Evolutionary conservation across 768 basidiomycete genomes (phyloP), one percentile per base, ranked within the genome.

Genomic region (Collybiopsis confluens): DNA sequence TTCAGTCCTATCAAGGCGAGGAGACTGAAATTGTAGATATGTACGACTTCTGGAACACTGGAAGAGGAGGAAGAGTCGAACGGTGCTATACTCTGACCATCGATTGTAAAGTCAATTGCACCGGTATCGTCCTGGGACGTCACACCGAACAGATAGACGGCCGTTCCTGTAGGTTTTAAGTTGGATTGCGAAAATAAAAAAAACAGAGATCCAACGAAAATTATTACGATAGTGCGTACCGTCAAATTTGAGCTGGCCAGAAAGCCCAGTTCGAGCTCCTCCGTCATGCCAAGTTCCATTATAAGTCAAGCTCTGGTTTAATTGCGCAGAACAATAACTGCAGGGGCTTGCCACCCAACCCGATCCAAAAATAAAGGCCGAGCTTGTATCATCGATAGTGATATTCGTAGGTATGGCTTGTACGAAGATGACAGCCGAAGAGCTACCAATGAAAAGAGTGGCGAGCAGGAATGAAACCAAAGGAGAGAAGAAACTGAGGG

Each of bases 231-330:
- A 28, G 9, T 45, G 35, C 45, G 10, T 36, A 47, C 45, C 45
- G 16, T 37, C 20, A n/a, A 48, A 48, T 4, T 48, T 35, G 24
- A 48, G 33, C 13, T 18, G 10, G 35, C 9, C 47, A 11, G 23
- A 35, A 6, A 37, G 23, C 47, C 47, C 47, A 8, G 30, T 37
- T 6, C 10, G 20, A 11, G 35, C 8, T 26, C 47, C 47, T 23
- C 47, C 47, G 23, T 48, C 47, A 15, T 48, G 47, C 47, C 47
- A 48, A 18, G 47, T 48, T 15, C 47, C 47, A 11, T 48, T 20
- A 35, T 21, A 48, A 9, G 47, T 48, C 20, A 48, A 15, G 26
- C 47, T 48, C 10, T 36, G 18, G 16, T 48, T 48, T 21, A 48
- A 21, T 15, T 35, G 21, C 23, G 47, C 47, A 2, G 47, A 35